Conservation (phyloP, 768 basidiomycete species). For the Cyclocybe aegerita region DNA sequence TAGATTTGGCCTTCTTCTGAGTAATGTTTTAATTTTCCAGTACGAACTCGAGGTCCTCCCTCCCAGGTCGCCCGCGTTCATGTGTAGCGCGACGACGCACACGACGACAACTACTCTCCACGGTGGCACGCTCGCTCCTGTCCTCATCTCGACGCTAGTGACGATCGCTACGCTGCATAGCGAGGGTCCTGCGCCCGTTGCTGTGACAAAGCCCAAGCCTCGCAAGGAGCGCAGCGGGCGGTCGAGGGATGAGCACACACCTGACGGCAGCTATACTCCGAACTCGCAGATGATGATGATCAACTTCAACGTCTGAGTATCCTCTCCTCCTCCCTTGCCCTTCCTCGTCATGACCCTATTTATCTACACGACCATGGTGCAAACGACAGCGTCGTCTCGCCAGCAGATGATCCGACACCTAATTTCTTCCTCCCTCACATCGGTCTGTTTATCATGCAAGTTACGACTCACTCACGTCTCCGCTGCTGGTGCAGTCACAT, state of each 20-base stretch:
- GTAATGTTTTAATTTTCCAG: slow-evolving; percentile 7
- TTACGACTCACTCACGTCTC: too few relatives aligned
- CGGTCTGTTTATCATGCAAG: not conserved
- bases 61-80: slow-evolving; percentile 21
- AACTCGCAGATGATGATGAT: too few relatives aligned
- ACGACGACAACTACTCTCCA: not conserved
- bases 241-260: not conserved
- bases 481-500: not conserved
- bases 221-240: slow-evolving; percentile 1
- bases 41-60: slow-evolving; percentile 24
- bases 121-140: slow-evolving; percentile 1
- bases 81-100: not conserved
- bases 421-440: not conserved
- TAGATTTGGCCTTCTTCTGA: not conserved
- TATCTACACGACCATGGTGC: too few relatives aligned
- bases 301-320: not conserved
- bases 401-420: too few relatives aligned
- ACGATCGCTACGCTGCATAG: slow-evolving; percentile 25
- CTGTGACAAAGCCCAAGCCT: slow-evolving; percentile 17
- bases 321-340: not conserved
- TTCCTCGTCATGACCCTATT: not conserved
- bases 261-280: not conserved
- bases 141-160: slow-evolving; percentile 22
- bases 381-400: too few relatives aligned
- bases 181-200: slow-evolving; percentile 22